A percentile compares a stretch with the other conserved stretches of the same genome.
Conservation (phyloP, 495 filamentous ascomycete genomes). For the Lasiosphaeria ovina region DNA sequence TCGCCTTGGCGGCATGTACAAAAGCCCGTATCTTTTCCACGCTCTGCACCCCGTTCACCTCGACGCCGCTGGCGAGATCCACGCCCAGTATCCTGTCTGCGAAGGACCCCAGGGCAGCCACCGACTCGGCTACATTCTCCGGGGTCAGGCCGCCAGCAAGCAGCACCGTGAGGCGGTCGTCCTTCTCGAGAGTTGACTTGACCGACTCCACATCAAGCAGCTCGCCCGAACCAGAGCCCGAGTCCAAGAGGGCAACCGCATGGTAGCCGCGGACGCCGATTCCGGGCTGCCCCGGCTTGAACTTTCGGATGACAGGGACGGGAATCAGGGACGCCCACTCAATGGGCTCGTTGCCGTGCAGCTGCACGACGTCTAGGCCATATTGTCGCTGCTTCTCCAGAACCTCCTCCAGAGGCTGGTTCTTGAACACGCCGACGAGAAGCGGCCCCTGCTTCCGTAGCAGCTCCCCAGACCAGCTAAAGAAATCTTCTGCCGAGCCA, state of each 20-base stretch:
- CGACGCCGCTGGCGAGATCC: constrained; percentile 92
- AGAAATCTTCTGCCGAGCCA: constrained; percentile 43
- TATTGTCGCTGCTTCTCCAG: constrained; percentile 71
- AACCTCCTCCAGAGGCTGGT: constrained; percentile 81
- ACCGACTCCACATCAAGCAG: constrained; percentile 66
- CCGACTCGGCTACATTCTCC: constrained; percentile 65
- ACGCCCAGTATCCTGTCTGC: constrained; percentile 69
- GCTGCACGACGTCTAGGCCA: constrained; percentile 84
- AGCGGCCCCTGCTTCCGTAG: constrained; percentile 56
- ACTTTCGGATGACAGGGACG: constrained; percentile 83
- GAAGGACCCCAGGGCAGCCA: constrained; percentile 56
- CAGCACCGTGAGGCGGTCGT: constrained; percentile 61
- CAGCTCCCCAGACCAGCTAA: constrained; percentile 38
- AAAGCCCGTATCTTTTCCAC: constrained; percentile 80
- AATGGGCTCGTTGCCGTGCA: constrained; percentile 87
- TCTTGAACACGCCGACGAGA: constrained; percentile 90
- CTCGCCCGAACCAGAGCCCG: constrained; percentile 78
- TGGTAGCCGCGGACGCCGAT: constrained; percentile 78
- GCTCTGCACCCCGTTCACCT: constrained; percentile 78
- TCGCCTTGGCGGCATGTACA: constrained; percentile 65
- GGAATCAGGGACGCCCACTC: constrained; percentile 88
- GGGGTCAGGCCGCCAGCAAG: constrained; percentile 81
- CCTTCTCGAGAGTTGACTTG: constrained; percentile 56
- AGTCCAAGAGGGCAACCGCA: constrained; percentile 77
- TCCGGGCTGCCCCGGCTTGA: constrained; percentile 67